Evolutionary conservation across 192 early-diverging fungal genomes (phyloP).

Genomic region (Backusella sp.): DNA sequence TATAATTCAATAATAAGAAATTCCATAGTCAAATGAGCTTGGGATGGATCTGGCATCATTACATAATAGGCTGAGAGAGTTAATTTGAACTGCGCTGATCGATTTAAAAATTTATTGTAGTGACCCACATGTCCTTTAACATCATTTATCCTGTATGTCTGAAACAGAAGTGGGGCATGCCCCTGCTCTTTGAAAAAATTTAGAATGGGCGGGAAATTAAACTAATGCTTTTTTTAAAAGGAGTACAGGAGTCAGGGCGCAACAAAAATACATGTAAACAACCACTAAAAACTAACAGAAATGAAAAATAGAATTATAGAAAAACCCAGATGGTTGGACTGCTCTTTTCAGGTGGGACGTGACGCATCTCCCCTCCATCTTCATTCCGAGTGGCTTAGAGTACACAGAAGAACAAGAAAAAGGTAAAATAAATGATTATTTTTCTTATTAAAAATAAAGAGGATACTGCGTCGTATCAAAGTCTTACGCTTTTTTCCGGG

Average conservation of each 20-base stretch:
- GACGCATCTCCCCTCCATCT: neutral
- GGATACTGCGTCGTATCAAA: neutral
- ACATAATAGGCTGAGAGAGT: neutral
- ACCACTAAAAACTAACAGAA: neutral
- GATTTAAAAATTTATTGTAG: neutral
- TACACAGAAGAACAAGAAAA: neutral
- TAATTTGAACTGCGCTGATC: neutral
- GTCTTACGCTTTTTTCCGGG: neutral
- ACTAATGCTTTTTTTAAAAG: neutral
- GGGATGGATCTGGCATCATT: neutral
- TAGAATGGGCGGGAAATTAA: neutral
- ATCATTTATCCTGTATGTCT: neutral
- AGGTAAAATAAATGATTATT: neutral
- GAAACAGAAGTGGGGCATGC: neutral
- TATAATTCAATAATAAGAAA: neutral
- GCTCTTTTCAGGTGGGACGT: neutral
- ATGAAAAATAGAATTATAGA: neutral
- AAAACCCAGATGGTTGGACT: neutral
- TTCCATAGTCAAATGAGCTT: neutral
- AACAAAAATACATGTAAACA: neutral
- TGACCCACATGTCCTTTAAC: neutral
- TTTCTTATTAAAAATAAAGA: neutral
- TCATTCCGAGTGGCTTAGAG: neutral
- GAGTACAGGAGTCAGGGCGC: neutral
- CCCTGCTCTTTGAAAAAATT: neutral